Evolutionary conservation across 106 monocot genomes (phyloP), one percentile per base, ranked within the genome.

Genomic region (Allium sativum): DNA sequence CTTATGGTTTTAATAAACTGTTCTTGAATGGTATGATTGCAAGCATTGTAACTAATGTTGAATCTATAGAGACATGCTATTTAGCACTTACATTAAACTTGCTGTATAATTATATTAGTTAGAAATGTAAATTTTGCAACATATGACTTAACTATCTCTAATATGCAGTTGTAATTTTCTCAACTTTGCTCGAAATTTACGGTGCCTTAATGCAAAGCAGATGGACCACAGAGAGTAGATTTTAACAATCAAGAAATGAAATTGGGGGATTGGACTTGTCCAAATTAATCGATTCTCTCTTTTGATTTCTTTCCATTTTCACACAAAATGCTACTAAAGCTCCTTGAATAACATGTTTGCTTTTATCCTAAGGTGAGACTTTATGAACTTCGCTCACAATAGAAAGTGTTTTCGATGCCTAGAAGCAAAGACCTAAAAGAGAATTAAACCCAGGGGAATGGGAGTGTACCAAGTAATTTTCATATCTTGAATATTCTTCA

Each of bases 251-350:
- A 42, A 40, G 87, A 91, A 73, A 98, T 88, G 91, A 98, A 92
- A 66, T 65, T 69, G 52, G 95, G 95, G 12, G 96, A 98, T 59
- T 98, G 96, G 96, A 91, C 54, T 64, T 98, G 96, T 48, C 69
- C 77, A 59, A 44, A 74, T 91, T 96, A 82, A 53, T 11, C 1
- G 31, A 31, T 31, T 31, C 18, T 17, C 48, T 17, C 45, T 18
- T 31, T 19, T 4, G 18, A 31, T 45, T 16, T n/a, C 40, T 6
- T 43, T 60, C 7, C 44, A 62, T 20, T 47, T 21, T 62, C 12
- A 12, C 2, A 13, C 31, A 47, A 16, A 48, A 62, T 1, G 10
- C 48, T 53, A 62, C 4, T 55, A 55, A 61, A 52, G 16, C 0
- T 43, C 2, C 17, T 13, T 7, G 12, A 15, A 21, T 63, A 45